These are phyloP conservation scores for Endogone sp. DNA, from an alignment of 192 early-diverging fungal species.

Conservation along the genomic window DNA sequence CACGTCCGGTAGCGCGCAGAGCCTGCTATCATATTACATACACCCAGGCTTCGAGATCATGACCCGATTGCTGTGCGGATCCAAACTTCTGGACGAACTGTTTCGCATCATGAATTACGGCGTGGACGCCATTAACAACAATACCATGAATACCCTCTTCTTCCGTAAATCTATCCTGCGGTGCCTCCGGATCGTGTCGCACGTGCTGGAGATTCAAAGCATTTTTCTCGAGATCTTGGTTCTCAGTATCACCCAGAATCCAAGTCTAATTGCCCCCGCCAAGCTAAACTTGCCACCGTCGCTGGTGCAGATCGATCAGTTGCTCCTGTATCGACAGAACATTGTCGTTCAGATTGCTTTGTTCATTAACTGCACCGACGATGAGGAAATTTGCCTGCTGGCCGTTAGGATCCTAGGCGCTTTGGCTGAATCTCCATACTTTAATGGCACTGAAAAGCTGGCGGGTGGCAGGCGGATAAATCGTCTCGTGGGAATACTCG, in stretches of 20 bases:
- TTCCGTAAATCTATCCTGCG: constrained; percentile 35
- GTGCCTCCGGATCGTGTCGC: constrained; percentile 59
- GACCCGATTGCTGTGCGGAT: constrained; percentile 70
- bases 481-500: constrained; percentile 69
- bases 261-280: constrained; percentile 12
- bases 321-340: constrained; percentile 64
- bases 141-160: constrained; percentile 23
- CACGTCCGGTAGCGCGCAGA: background rate
- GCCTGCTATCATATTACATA: constrained; percentile 9
- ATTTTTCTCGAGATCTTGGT: constrained; percentile 63
- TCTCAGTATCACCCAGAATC: constrained; percentile 46
- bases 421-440: constrained; percentile 69
- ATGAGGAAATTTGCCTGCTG: constrained; percentile 72
- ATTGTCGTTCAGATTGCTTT: constrained; percentile 72
- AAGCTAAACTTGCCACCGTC: constrained; percentile 33
- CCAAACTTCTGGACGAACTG: constrained; percentile 62
- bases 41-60: constrained; percentile 89
- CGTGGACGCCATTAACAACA: constrained; percentile 57
- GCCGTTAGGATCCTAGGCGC: constrained; percentile 65
- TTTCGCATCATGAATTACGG: constrained; percentile 65
- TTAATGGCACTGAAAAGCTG: constrained; percentile 48
- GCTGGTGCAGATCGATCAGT: constrained; percentile 74
- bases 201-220: constrained; percentile 71
- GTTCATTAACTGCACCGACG: constrained; percentile 59
- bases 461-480: constrained; percentile 54